Evolutionary conservation across 257 asterid genomes (phyloP), one percentile per base, ranked within the genome.

Genomic region (Solanum sitiens): DNA sequence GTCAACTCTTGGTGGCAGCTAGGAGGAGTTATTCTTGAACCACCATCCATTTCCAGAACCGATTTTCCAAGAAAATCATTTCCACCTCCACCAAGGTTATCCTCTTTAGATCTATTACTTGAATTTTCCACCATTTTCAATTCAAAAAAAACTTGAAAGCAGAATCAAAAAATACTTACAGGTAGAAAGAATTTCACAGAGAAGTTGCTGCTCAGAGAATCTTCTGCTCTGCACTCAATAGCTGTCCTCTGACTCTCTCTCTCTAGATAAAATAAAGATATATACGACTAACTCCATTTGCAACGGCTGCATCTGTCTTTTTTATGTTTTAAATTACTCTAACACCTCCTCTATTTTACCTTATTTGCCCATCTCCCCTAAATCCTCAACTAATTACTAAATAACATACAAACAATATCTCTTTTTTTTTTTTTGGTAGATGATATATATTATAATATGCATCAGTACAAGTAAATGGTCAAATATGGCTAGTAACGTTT

Each of bases 1-100:
- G 87, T 86, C 44, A 86, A 75, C 53, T 86, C 87, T 37, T 86
- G 87, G n/a, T 86, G 87, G n/a, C 80, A 27, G 37, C 74, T 27
- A 27, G 37, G 20, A 25, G 37, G 37, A 27, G 18, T 27, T 67
- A 12, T 65, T 65, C 12, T 12, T 14, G 33, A n/a, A 65, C 13
- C 72, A 11, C 33, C 72, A 65, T 25, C 72, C 72, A 71, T 44
- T 71, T 86, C 71, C 21, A 50, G 47, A 25, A 37, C 44, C n/a
- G 87, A 71, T 70, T 70, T 86, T 27, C 83, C 83, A 8, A 86
- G 87, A 86, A 86, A 86, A 70, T 71, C 15, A 32, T 33, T 68
- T 45, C 72, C 87, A 45, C 39, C 39, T 33, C 37, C 37, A 6
- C 74, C 74, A 12, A 27, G 18, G 33, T 27, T 68, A n/a, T 65